Base-by-base conservation (phyloP, 2,329 filamentous ascomycete species). In the Beauveria australis region DNA sequence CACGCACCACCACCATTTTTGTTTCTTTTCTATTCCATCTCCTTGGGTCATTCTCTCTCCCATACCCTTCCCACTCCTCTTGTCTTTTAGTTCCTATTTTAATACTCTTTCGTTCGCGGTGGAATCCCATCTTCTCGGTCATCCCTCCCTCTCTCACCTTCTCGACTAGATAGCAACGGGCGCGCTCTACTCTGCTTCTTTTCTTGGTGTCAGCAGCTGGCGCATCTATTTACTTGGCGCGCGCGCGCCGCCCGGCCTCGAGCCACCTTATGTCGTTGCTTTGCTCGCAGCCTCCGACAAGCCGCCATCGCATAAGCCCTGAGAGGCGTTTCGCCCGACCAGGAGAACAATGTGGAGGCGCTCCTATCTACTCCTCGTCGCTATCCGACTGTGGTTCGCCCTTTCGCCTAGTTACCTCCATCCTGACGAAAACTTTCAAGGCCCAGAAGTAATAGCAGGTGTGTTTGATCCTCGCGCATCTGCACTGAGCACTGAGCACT, bases 341-440 rank as follows among this genome's bases (percentile, higher is more conserved):
- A 48, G 58, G 51, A 66, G 64, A 66, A 60, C 44, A 51, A 97
- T 97, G 93, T 96, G 91, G 92, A 86, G 92, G 80, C 87, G 92
- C 75, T 84, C 87, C 64, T 96, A 96, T 76, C 80, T 97, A 64
- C 77, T 95, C 61, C 81, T 99, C 68, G 81, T 96, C 69, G 79
- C 94, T 67, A 85, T 96, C 69, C 89, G 94, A 74, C 82, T 97
- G 70, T 97, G 93, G 83, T 93, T 97, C 73, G 93, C 94, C 63
- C 78, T 97, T 65, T 92, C 89, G 64, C 90, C 94, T 62, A 97
- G 93, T 80, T 99, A 99, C 75, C 84, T 99, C 52, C 94, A 99
- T 74, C 94, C 94, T 5, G 94, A 99, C 78, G 94, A 99, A 81
- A 94, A 97, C 79, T 99, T 99, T 70, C 94, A 99, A 77, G 94